Percentiles rank a stretch among this genome's conserved stretches.
Conservation (phyloP, 2,329 filamentous ascomycete genomes). For the Exophiala sideris region DNA sequence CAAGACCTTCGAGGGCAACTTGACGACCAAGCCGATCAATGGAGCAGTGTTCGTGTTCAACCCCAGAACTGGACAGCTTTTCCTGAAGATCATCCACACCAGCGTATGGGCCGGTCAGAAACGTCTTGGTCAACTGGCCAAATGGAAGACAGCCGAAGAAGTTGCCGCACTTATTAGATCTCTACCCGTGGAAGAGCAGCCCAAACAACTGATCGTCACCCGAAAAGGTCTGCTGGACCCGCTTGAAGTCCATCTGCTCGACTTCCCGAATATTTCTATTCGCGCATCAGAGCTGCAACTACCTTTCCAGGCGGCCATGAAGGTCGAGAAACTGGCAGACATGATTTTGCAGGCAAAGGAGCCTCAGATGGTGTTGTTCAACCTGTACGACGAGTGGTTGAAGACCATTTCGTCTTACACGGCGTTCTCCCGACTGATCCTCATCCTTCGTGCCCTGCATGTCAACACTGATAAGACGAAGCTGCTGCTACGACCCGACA, state of each 20-base stretch:
- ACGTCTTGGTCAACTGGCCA: slow-evolving; percentile 94
- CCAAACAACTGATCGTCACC: slow-evolving; percentile 97
- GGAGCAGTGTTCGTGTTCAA: slow-evolving; percentile 99
- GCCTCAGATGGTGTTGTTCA: slow-evolving; percentile 99
- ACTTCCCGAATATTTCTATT: slow-evolving; percentile 99
- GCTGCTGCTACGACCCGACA: slow-evolving; percentile 88
- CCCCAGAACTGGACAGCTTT: slow-evolving; percentile 93
- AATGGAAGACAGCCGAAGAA: slow-evolving; percentile 99
- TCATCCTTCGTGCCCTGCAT: slow-evolving; percentile 91
- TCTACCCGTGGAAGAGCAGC: slow-evolving; percentile 93
- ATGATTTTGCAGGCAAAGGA: slow-evolving; percentile 98
- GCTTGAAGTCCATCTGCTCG: slow-evolving; percentile 91
- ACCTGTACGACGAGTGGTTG: slow-evolving; percentile 97
- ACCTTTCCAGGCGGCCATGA: slow-evolving; percentile 99
- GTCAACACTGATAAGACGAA: slow-evolving; percentile 99
- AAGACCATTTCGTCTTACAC: slow-evolving; percentile 99
- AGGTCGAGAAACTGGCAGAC: slow-evolving; percentile 97
- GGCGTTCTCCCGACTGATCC: slow-evolving; percentile 88
- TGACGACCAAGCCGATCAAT: slow-evolving; percentile 99
- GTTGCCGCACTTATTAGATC: slow-evolving; percentile 95
- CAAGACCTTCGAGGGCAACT: slow-evolving; percentile 98
- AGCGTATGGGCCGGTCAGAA: slow-evolving; percentile 99
- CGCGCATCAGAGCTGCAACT: slow-evolving; percentile 94
- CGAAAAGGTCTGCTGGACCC: slow-evolving; percentile 96
- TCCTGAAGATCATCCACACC: slow-evolving; percentile 99